Evolutionary conservation across 768 basidiomycete genomes (phyloP), one percentile per base, ranked within the genome.

Genomic region (Butyriboletus loyo): DNA sequence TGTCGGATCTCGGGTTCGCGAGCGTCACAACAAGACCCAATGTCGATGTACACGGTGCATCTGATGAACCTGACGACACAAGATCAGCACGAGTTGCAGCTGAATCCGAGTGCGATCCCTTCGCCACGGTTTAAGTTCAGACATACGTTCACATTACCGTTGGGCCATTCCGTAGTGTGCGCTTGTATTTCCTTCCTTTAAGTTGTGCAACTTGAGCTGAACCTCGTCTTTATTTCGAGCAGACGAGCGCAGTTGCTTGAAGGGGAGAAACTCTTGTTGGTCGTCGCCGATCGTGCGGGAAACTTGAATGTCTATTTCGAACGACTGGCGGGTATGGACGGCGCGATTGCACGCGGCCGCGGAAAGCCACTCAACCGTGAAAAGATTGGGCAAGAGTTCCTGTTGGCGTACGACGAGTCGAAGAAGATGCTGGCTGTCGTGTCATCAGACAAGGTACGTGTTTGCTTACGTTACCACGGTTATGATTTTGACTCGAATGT

Each of bases 321-420:
- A 1, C 24, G 28, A 0, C 49, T 74, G 1, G 34, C 51, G 2
- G 52, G 37, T 11, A 65, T 83, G 7, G 65, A 68, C 0, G 50
- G 62, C 11, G 70, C 74, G 0, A 57, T 81, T 9, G 14, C 32
- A 0, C 59, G 59, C 7, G 50, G 59, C 1, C 49, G 50, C 7
- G 63, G 68, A 31, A 75, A 75, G 45, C 30, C 19, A 0, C 61
- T 83, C 14, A 70, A 73, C 49, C 72, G 70, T 7, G 75, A 77
- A 51, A 81, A 77, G 58, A 71, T 82, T 14, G 81, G 78, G 0
- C 61, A 70, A 4, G 68, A 75, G 7, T 69, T 73, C 41, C n/a
- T 78, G 8, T 46, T 83, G 5, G 72, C 82, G 0, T 82, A 75
- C 52, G 81, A 85, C 41, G 82, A 84, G 56, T 62, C 68, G 10